Conservation (phyloP, 108 stramenopile genomes). For the Aurantiochytrium sp. region DNA sequence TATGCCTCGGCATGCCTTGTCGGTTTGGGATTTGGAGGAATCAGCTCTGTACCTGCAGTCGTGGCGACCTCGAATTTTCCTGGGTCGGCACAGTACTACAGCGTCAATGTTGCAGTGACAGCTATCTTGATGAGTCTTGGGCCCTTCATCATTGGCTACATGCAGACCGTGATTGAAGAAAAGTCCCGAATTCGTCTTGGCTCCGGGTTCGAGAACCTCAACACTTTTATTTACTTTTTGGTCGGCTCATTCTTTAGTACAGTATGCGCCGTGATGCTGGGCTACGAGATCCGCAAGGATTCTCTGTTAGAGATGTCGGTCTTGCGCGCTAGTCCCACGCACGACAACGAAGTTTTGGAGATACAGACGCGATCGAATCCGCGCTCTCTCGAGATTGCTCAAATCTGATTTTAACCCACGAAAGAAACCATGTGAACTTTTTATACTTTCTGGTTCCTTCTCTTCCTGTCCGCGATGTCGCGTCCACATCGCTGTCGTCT, state of each 20-base stretch:
- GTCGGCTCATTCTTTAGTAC: not conserved
- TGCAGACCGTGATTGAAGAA: not conserved
- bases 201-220: not conserved
- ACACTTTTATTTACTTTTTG: not conserved
- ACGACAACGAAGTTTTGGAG: too few species aligned
- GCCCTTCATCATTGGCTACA: not conserved
- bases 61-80: not conserved
- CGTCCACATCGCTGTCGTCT: too few species aligned
- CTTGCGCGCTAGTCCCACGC: too few species aligned
- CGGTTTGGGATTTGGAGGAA: not conserved
- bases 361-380: too few species aligned
- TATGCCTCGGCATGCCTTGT: not conserved
- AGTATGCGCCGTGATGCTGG: not conserved
- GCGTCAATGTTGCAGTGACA: not conserved
- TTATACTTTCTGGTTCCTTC: too few species aligned
- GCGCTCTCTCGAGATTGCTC: too few species aligned
- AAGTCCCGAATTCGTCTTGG: not conserved
- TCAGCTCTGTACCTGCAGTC: not conserved
- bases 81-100: not conserved
- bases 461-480: too few species aligned
- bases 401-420: too few species aligned
- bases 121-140: not conserved
- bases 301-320: not conserved
- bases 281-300: not conserved
- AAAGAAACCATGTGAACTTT: too few species aligned